phyloP scores from a whole-genome alignment of 2,329 filamentous ascomycete species.

The Graphilbum fragrans region DNA sequence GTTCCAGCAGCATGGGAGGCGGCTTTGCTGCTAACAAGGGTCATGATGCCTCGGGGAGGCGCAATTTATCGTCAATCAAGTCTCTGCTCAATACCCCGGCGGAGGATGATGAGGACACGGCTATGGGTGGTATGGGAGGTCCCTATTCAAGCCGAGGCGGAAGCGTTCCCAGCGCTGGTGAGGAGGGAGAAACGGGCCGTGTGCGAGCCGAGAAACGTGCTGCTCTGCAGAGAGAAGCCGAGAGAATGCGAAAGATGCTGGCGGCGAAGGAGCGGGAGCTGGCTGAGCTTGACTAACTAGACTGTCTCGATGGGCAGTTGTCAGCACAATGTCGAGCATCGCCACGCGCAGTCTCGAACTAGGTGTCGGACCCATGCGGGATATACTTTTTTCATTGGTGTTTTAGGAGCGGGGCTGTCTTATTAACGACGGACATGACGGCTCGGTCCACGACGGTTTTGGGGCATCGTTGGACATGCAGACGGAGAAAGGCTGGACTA shows the following conservation, averaged over 20 bases:
- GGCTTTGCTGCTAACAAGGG: conserved; percentile 21
- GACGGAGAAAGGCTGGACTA: too few relatives aligned
- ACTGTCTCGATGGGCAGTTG: too few relatives aligned
- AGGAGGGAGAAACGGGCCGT: background rate
- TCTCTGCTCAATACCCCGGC: conserved; percentile 55
- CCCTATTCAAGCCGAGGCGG: conserved; percentile 11
- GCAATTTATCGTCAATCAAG: conserved; percentile 58
- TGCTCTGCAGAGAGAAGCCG: conserved; percentile 59
- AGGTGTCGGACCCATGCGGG: too few relatives aligned
- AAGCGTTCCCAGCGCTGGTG: conserved; percentile 14
- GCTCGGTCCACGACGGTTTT: too few relatives aligned
- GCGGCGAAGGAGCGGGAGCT: conserved; percentile 64
- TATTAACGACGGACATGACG: too few relatives aligned
- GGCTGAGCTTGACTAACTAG: conserved; percentile 24
- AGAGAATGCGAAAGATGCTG: conserved; percentile 62
- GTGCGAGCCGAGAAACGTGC: conserved; percentile 45
- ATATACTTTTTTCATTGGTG: too few relatives aligned
- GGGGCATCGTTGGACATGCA: too few relatives aligned
- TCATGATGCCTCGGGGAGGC: conserved; percentile 41
- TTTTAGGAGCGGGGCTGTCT: too few relatives aligned
- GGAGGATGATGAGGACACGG: conserved; percentile 21
- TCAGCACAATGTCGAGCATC: too few relatives aligned
- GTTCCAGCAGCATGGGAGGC: conserved; percentile 10
- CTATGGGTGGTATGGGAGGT: conserved; percentile 9
- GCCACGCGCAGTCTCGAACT: too few relatives aligned